Evolutionary conservation across 2,329 filamentous ascomycete genomes (phyloP).

Genomic region (Sporothrix curviconia): DNA sequence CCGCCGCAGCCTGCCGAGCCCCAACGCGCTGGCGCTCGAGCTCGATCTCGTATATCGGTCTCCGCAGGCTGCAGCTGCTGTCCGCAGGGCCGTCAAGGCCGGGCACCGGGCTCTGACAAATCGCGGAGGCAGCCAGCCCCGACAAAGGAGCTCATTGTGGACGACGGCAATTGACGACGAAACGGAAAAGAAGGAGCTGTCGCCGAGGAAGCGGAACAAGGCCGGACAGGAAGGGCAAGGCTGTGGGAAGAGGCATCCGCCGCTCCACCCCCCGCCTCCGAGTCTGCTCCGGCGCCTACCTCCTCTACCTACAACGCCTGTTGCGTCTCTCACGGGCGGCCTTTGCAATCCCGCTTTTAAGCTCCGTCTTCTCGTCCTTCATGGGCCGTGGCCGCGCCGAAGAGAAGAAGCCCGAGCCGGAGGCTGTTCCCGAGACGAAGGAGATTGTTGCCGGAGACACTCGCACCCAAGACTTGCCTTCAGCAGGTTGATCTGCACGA

Average conservation of each 20-base stretch:
- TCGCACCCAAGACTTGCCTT: not conserved
- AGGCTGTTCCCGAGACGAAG: not conserved
- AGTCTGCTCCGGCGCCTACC: not conserved
- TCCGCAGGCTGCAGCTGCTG: not conserved
- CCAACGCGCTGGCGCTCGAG: conserved; percentile 13
- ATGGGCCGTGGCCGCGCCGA: conserved; percentile 1
- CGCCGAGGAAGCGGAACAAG: not conserved
- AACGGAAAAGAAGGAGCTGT: too few species aligned
- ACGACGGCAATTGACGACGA: too few species aligned
- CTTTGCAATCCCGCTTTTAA: conserved; percentile 12
- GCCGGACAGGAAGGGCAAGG: not conserved
- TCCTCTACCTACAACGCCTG: not conserved
- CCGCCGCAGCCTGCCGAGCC: conserved; percentile 19
- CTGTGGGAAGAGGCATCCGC: not conserved
- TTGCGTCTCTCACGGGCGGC: not conserved
- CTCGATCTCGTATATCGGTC: conserved; percentile 12
- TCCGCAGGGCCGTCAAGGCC: not conserved
- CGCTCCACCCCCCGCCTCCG: too few species aligned
- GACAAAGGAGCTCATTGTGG: conserved; percentile 3
- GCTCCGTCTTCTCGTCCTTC: conserved; percentile 12
- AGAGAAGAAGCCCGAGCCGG: conserved; percentile 2
- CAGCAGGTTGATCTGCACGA: too few species aligned
- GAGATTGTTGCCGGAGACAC: not conserved
- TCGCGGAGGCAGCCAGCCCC: not conserved
- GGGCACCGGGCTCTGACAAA: not conserved